Conservation (phyloP, 2,329 filamentous ascomycete species). For the Xylariaceae sp. region DNA sequence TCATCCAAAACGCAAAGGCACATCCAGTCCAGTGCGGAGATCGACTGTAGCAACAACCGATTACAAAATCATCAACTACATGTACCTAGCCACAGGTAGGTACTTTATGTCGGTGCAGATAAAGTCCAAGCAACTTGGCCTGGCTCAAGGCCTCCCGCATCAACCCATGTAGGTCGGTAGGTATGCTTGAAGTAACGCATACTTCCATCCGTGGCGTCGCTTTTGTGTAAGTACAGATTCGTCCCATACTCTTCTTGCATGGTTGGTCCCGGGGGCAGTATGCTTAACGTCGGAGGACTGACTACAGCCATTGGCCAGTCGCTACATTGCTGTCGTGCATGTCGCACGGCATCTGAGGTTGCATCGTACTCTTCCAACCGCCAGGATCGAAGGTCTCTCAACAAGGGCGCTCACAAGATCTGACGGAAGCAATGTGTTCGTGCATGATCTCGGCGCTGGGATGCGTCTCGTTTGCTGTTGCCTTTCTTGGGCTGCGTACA, state of each 20-base stretch:
- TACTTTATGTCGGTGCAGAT: too few relatives aligned
- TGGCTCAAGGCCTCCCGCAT: too few relatives aligned
- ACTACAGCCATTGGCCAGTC: conserved; percentile 6
- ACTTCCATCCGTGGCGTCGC: too few relatives aligned
- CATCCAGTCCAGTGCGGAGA: too few relatives aligned
- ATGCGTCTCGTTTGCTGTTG: conserved; percentile 32
- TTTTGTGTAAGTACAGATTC: background rate
- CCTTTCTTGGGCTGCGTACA: conserved; percentile 27
- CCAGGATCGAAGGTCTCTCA: conserved; percentile 22
- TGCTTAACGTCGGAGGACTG: background rate
- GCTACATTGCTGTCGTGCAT: conserved; percentile 21
- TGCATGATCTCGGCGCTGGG: conserved; percentile 33
- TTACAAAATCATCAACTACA: too few relatives aligned
- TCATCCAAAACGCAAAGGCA: too few relatives aligned
- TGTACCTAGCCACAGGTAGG: too few relatives aligned
- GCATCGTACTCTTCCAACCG: conserved; percentile 28
- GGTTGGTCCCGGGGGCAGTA: background rate
- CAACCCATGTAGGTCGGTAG: too few relatives aligned
- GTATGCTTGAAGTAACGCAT: too few relatives aligned
- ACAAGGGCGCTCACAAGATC: conserved; percentile 30
- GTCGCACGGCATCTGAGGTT: conserved; percentile 27
- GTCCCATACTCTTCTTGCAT: background rate
- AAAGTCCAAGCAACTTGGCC: too few relatives aligned
- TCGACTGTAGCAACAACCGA: too few relatives aligned
- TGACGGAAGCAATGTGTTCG: conserved; percentile 24